Conservation (phyloP, 805 yeast species). For the Spathaspora hagerdaliae region DNA sequence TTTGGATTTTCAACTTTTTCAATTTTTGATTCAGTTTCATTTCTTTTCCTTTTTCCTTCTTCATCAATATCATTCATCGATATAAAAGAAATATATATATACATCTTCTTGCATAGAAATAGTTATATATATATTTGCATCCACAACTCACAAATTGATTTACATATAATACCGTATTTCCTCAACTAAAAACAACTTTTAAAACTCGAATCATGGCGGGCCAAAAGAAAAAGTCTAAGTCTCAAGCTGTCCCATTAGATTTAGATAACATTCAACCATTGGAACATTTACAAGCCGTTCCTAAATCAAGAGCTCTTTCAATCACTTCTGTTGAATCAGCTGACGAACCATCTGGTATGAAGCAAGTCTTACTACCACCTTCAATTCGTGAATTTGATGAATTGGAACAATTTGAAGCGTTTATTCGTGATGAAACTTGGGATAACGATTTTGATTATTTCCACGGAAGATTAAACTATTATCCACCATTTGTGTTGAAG, state of each 20-base stretch:
- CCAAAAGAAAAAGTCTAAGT: slow-evolving; percentile 23
- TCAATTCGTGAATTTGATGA: slow-evolving; percentile 55
- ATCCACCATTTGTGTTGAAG: slow-evolving; percentile 70
- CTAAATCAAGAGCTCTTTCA: slow-evolving; percentile 35
- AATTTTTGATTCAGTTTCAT: not conserved
- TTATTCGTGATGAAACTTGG: slow-evolving; percentile 67
- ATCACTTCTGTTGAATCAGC: slow-evolving; percentile 37
- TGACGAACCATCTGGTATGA: slow-evolving; percentile 20
- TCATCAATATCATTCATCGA: slow-evolving; percentile 1
- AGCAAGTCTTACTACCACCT: slow-evolving; percentile 33
- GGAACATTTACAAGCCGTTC: slow-evolving; percentile 34
- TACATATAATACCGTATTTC: not conserved
- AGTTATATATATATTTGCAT: slow-evolving; percentile 1
- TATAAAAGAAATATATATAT: not conserved
- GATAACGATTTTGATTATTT: slow-evolving; percentile 70
- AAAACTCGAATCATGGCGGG: slow-evolving; percentile 6
- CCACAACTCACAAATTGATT: slow-evolving; percentile 1
- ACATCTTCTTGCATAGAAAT: not conserved
- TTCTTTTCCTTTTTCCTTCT: not conserved
- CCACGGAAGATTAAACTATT: slow-evolving; percentile 62
- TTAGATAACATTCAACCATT: slow-evolving; percentile 35
- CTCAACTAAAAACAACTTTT: no score
- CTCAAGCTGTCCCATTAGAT: slow-evolving; percentile 25
- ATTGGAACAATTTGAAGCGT: slow-evolving; percentile 57
- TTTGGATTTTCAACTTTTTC: not conserved